phyloP scores from a whole-genome alignment of 2,329 filamentous ascomycete species.

The Alternaria rosae region DNA sequence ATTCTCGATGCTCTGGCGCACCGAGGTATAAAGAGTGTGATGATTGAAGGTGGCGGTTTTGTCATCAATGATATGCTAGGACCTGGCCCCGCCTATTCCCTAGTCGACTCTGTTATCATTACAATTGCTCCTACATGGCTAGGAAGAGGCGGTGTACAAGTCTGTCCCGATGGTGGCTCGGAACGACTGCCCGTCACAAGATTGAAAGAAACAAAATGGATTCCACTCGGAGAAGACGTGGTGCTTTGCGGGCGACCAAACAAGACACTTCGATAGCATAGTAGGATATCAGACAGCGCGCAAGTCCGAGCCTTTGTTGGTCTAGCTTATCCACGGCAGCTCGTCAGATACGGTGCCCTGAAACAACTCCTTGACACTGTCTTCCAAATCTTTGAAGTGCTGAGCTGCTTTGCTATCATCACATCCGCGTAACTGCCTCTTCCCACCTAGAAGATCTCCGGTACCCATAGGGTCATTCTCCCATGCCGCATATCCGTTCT shows the following conservation, averaged over 20 bases:
- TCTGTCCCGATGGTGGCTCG: conserved; percentile 70
- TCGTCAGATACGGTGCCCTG: conserved; percentile 25
- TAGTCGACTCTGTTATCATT: conserved; percentile 81
- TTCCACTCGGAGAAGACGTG: conserved; percentile 80
- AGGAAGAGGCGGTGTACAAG: conserved; percentile 81
- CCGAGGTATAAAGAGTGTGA: conserved; percentile 73
- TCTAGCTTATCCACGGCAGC: conserved; percentile 37
- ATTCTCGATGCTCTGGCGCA: conserved; percentile 7
- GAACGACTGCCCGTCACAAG: conserved; percentile 66
- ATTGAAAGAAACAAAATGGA: conserved; percentile 73
- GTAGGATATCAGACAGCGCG: background rate
- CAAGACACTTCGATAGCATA: background rate
- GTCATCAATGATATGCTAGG: conserved; percentile 83
- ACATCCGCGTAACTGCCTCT: conserved; percentile 54
- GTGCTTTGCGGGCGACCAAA: conserved; percentile 75
- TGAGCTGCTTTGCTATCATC: conserved; percentile 23
- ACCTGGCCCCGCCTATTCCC: conserved; percentile 18
- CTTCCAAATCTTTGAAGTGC: conserved; percentile 36
- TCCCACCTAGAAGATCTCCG: conserved; percentile 43
- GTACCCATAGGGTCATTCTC: conserved; percentile 51
- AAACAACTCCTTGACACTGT: conserved; percentile 38
- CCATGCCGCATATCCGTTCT: conserved; percentile 50
- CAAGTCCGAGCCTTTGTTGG: background rate
- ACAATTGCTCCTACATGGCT: conserved; percentile 91
- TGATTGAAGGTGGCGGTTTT: conserved; percentile 87